A percentile compares a stretch with the other conserved stretches of the same genome.
Evolutionary conservation across 1,139 yeast species (phyloP).

Genomic region (Blastobotrys proliferans): DNA sequence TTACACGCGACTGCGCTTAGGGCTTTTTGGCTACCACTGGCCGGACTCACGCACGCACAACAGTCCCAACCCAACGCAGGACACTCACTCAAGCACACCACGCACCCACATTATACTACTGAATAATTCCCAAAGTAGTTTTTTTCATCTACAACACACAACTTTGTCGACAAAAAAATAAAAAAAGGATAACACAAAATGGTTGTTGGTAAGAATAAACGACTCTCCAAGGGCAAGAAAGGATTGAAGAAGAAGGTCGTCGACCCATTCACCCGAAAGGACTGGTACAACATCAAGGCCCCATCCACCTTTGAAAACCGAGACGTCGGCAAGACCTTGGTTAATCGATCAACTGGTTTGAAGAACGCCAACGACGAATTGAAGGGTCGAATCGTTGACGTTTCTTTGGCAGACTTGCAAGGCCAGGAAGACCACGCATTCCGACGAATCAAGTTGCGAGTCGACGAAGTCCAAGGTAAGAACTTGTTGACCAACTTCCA

Average conservation of each 20-base stretch:
- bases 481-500: slow-evolving; percentile 92
- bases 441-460: slow-evolving; percentile 86
- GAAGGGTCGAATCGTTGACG: slow-evolving; percentile 87
- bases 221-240: slow-evolving; percentile 94
- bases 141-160: slow-evolving; percentile 4
- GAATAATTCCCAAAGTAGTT: not conserved
- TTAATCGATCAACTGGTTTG: slow-evolving; percentile 91
- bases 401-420: slow-evolving; percentile 84
- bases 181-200: slow-evolving; percentile 38
- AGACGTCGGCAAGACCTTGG: slow-evolving; percentile 90
- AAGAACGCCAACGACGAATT: slow-evolving; percentile 87
- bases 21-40: no score
- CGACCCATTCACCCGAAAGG: slow-evolving; percentile 94
- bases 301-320: slow-evolving; percentile 93
- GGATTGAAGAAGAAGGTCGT: slow-evolving; percentile 94
- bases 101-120: not conserved
- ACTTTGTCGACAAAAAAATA: slow-evolving; percentile 1
- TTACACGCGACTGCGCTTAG: no score
- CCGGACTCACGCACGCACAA: not conserved
- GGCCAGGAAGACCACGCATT: slow-evolving; percentile 90
- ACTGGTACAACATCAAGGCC: slow-evolving; percentile 93
- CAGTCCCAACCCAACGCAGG: not conserved
- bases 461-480: slow-evolving; percentile 91
- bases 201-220: slow-evolving; percentile 98
- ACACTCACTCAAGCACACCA: not conserved